Conservation (phyloP, 495 filamentous ascomycete genomes). For the Aspergillus heteromorphus region DNA sequence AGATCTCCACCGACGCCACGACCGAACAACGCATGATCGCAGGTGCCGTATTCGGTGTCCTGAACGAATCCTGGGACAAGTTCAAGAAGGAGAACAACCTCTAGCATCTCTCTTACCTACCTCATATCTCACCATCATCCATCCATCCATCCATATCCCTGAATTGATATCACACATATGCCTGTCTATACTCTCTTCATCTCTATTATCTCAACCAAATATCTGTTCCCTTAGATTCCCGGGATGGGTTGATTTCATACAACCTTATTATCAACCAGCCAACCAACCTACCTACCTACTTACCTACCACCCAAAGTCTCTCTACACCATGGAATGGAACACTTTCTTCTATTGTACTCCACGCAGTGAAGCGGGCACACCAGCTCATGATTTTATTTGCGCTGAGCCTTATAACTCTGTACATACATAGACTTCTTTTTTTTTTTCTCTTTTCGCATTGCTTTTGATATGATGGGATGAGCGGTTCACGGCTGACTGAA, state of each 20-base stretch:
- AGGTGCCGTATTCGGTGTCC: slow-evolving; percentile 78
- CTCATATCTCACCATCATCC: background rate
- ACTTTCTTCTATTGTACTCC: too few species aligned
- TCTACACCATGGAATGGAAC: too few species aligned
- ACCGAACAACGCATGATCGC: slow-evolving; percentile 94
- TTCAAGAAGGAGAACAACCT: slow-evolving; percentile 83
- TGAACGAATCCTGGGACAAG: slow-evolving; percentile 98
- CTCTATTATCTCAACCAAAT: background rate
- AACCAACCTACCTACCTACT: background rate
- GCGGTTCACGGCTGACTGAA: too few species aligned
- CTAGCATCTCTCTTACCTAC: slow-evolving; percentile 7
- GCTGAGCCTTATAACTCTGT: slow-evolving; percentile 5
- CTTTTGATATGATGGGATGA: too few species aligned
- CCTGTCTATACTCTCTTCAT: background rate
- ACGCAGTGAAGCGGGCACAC: background rate
- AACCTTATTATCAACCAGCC: background rate
- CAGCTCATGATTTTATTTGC: slow-evolving; percentile 2
- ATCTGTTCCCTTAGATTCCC: background rate
- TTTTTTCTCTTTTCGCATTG: background rate
- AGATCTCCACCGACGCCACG: slow-evolving; percentile 84
- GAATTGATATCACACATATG: too few species aligned
- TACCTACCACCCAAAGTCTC: background rate
- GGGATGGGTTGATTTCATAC: background rate
- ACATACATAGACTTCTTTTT: slow-evolving; percentile 9
- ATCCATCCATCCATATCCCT: slow-evolving; percentile 4